phyloP scores from a whole-genome alignment of 2,329 filamentous ascomycete genomes.

The Ceratocystis harringtonii region DNA sequence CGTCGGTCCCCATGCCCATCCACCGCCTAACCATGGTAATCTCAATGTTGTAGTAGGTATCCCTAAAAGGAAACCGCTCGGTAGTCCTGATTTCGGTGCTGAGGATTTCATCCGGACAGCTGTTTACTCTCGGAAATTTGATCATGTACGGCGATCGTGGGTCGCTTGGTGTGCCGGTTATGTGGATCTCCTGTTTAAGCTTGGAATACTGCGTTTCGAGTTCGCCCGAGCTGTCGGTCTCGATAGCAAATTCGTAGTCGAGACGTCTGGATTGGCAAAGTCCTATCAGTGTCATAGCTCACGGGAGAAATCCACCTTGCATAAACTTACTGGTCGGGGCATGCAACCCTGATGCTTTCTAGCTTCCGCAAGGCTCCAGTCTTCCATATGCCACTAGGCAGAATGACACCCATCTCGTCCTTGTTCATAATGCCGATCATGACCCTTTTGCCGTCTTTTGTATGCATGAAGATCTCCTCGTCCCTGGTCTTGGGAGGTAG shows the following conservation, averaged over 20 bases:
- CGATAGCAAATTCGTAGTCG: not conserved
- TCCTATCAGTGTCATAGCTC: not conserved
- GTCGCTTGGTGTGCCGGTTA: not conserved
- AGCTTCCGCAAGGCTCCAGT: not conserved
- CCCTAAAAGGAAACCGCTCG: not conserved
- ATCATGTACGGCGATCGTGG: not conserved
- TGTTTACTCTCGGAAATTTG: not conserved
- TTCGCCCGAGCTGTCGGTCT: not conserved
- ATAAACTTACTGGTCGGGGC: slow-evolving; percentile 2
- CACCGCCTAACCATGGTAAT: not conserved
- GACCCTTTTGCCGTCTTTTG: not conserved
- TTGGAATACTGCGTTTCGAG: not conserved
- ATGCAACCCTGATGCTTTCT: slow-evolving; percentile 4
- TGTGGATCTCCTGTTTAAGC: not conserved
- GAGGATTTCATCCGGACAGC: not conserved
- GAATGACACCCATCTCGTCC: not conserved
- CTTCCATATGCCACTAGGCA: not conserved
- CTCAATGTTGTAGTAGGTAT: not conserved
- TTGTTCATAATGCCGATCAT: not conserved
- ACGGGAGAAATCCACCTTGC: not conserved
- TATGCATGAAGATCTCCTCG: not conserved
- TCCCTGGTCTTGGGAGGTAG: not conserved
- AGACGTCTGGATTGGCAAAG: not conserved
- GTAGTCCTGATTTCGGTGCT: not conserved
- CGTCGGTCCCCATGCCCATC: not conserved